Base-by-base conservation (phyloP, 768 basidiomycete species). In the Rhodotorula diobovata region DNA sequence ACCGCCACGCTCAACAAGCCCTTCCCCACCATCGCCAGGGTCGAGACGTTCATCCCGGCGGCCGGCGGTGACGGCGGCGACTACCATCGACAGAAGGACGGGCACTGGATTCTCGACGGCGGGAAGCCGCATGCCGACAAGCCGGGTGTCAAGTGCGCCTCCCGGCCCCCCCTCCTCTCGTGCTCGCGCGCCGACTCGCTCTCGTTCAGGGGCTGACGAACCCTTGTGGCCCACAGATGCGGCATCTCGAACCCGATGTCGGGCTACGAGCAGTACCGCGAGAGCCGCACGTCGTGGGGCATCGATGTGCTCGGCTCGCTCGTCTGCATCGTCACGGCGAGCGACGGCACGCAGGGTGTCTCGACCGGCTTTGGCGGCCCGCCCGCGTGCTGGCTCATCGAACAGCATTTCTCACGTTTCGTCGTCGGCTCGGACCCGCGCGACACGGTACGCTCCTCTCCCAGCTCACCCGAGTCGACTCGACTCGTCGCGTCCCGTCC, bases 221-320 rank as follows among this genome's bases (percentile, higher is more conserved):
- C n/a, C n/a, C n/a, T n/a, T n/a, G n/a, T n/a, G 16, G 41, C 41
- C 45, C 15, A 1, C 48, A 50, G 48, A 14, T 50, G 48, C 48
- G 76, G 79, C 72, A 81, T 81, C 72, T 78, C 79, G 34, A 80
- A 79, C 76, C 81, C 80, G 32, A 81, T 81, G 81, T 78, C 78
- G 54, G 73, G 77, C 46, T 82, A 78, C 76, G 76, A 76, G 54
- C 77, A 81, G 67, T 81, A 78, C 67, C 76, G 78, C 3, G 64
- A 69, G 21, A 79, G 79, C 25, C 79, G 81, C 25, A 80, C 81
- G 15, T 78, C 78, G 4, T 74, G 66, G 80, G 81, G 81, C 63
- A 81, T 82, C 74, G 81, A 80, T 45, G 81, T 82, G 18, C 80
- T 82, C 63, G 81, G 81, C 32, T 79, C 78, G 35, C 71, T 82